phyloP scores from a whole-genome alignment of 2,329 filamentous ascomycete genomes.

The Microdochium paspali region DNA sequence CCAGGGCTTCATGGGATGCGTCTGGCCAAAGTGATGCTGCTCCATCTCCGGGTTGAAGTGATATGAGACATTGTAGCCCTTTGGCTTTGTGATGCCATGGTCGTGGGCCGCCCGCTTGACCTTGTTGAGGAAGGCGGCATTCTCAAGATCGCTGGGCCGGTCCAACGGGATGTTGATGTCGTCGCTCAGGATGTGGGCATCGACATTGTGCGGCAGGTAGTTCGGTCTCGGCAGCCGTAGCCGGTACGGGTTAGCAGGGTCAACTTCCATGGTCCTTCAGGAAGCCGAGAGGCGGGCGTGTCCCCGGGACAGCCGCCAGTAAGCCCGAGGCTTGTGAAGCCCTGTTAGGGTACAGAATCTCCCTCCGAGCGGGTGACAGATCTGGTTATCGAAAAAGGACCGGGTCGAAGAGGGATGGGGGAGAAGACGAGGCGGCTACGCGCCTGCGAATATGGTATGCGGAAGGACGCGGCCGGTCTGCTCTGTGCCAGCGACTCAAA shows the following conservation, averaged over 20 bases:
- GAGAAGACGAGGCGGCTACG: too few relatives aligned
- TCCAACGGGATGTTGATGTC: slow-evolving; percentile 35
- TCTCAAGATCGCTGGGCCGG: slow-evolving; percentile 40
- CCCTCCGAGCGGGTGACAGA: too few relatives aligned
- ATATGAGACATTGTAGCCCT: slow-evolving; percentile 86
- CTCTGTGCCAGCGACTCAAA: too few relatives aligned
- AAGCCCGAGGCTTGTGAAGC: background rate
- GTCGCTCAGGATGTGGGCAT: slow-evolving; percentile 9
- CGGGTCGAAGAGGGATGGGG: too few relatives aligned
- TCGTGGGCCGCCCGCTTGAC: slow-evolving; percentile 46
- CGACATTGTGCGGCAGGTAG: slow-evolving; percentile 46
- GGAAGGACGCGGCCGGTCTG: too few relatives aligned
- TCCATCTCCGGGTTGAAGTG: slow-evolving; percentile 94
- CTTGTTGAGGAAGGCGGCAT: slow-evolving; percentile 46
- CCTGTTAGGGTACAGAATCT: too few relatives aligned
- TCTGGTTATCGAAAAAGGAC: too few relatives aligned
- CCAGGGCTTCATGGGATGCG: slow-evolving; percentile 99
- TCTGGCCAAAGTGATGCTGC: slow-evolving; percentile 91
- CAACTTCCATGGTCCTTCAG: slow-evolving; percentile 25
- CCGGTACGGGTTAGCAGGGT: slow-evolving; percentile 32
- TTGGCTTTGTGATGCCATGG: slow-evolving; percentile 67
- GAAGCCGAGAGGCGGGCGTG: background rate
- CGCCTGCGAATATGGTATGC: too few relatives aligned
- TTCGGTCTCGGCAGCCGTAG: slow-evolving; percentile 49
- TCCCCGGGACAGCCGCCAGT: background rate